Evolutionary conservation across 2,329 filamentous ascomycete genomes (phyloP).

Genomic region (Emmonsia crescens): DNA sequence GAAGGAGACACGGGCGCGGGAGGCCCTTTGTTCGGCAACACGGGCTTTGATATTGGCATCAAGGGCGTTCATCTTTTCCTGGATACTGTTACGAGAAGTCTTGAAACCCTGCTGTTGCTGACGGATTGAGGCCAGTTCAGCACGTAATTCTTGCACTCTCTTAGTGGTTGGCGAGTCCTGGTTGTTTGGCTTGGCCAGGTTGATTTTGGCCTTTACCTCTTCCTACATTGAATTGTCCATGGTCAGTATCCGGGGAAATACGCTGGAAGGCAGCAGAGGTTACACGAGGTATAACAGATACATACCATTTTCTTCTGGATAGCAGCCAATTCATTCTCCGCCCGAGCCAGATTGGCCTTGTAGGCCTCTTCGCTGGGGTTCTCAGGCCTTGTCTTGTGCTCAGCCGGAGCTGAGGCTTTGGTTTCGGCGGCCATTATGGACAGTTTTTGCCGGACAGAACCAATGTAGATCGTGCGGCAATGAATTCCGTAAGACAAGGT

Average conservation of each 20-base stretch:
- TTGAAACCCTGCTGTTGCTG: conserved; percentile 83
- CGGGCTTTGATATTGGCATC: conserved; percentile 81
- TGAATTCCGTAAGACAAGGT: not conserved
- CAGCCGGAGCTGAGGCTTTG: conserved; percentile 20
- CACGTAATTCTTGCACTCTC: conserved; percentile 74
- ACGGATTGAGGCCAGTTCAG: conserved; percentile 72
- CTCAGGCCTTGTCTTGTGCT: conserved; percentile 53
- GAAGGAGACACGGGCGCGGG: conserved; percentile 68
- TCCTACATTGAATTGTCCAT: conserved; percentile 49
- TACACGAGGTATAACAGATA: conserved; percentile 8
- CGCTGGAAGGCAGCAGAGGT: not conserved
- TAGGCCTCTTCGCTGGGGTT: conserved; percentile 80
- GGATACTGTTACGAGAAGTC: conserved; percentile 61
- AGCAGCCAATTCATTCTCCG: conserved; percentile 76
- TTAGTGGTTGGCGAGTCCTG: conserved; percentile 70
- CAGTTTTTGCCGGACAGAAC: not conserved
- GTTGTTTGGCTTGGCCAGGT: conserved; percentile 69
- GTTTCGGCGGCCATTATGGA: conserved; percentile 26
- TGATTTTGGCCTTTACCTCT: conserved; percentile 77
- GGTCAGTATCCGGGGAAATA: not conserved
- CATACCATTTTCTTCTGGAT: conserved; percentile 60
- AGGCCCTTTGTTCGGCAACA: conserved; percentile 76
- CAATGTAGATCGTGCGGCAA: not conserved
- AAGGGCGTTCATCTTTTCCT: conserved; percentile 85
- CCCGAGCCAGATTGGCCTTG: conserved; percentile 66